Evolutionary conservation across 352 stramenopile species (phyloP), one percentile per base, ranked within the genome.

Genomic region (Phytophthora megakarya): DNA sequence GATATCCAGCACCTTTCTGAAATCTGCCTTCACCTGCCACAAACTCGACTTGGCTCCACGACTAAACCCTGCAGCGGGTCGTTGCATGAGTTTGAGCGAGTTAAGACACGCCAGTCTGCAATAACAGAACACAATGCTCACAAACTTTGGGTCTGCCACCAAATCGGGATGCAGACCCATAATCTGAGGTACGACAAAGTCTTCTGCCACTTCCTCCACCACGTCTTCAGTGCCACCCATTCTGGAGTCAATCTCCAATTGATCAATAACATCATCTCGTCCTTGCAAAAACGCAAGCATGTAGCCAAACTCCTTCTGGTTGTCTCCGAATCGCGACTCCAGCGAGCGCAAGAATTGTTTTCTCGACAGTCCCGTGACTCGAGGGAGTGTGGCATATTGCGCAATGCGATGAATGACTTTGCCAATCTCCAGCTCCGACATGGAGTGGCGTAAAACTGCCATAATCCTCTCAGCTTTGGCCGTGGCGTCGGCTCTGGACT

Each of bases 11-110:
- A 95, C 82, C 46, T 86, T 86, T 21, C 81, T 67, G 40, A 90
- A 91, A 57, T 95, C 85, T 23, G 84, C 77, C 72, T 95, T 95
- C 38, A 95, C 82, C 65, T 92, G 80, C 73, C 80, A 86, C 54
- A 93, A 72, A 33, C 81, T 92, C 21, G 86, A 91, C 62, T 93
- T 93, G 35, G 72, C 54, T 22, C 67, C 70, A 37, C 80, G 76
- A 51, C 77, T 73, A 50, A 88, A 73, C 1, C 81, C 79, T 2
- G 72, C 44, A 5, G 71, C 59, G 19, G 76, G 75, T 13, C 81
- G 76, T 25, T 86, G 72, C 76, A 92, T 80, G 45, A 93, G 80
- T 72, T 90, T 90, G 25, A 91, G 73, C 51, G 85, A 88, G 70
- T 93, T 93, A n/a, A 93, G 54, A 59, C 85, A 93, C 52, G 85